Base-by-base conservation (phyloP, 169 alveolate genomes). In the Neospora caninum region DNA sequence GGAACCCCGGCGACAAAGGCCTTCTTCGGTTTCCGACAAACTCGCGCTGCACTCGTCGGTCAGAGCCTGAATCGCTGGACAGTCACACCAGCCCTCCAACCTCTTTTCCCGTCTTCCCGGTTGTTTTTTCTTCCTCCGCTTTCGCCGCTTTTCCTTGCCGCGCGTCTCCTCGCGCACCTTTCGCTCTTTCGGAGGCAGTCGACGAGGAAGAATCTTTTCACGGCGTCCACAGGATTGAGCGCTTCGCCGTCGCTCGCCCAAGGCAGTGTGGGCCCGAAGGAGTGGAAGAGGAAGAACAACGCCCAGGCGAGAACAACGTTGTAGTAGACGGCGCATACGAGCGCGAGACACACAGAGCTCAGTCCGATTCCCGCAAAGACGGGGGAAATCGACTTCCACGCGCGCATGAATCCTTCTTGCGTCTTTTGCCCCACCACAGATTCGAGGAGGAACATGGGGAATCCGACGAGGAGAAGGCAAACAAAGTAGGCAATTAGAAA, bases 371-470 rank as follows among this genome's bases (percentile, higher is more conserved):
- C 89, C 4, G 89, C 36, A 25, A 29, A 83, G 38, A 39, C 25
- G 25, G 67, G 39, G 1, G 67, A 83, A 36, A 83, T 83, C 41
- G 29, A 9, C 41, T 29, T 39, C 89, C 89, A 83, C 38, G 67
- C 89, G 13, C 89, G 54, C 25, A 43, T 18, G 27, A 41, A 43
- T 20, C 89, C 89, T 83, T 39, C 41, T 29, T 39, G 89, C 27
- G 38, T n/a, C 36, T 78, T 42, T 58, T 88, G 93, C 7, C 93
- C 93, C 31, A 45, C 64, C 9, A 43, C 38, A 9, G 64, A 31
- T 29, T 89, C 93, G 31, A 54, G 43, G 67, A 64, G 42, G 73
- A 89, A 41, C 73, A 89, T 41, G 41, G 93, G 93, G 38, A 89
- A 53, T 18, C 93, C 93, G 42, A 89, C 39, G 69, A 53, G 45